Conservation (phyloP, 2,329 filamentous ascomycete genomes). For the Colletotrichum sp. region DNA sequence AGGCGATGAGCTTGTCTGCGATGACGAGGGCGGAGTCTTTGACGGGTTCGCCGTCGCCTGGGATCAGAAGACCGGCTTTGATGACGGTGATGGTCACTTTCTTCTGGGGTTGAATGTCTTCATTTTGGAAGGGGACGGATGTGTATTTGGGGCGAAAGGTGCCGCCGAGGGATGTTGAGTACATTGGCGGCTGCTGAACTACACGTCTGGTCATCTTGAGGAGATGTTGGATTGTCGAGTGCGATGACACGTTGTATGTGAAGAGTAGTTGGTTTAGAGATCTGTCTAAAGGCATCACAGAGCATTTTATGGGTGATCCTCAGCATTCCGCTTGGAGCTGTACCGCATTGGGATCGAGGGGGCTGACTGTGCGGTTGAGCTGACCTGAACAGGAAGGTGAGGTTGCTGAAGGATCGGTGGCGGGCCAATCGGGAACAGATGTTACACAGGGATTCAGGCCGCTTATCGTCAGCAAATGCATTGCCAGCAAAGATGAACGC, state of each 20-base stretch:
- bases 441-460: neutral
- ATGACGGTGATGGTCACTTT: conserved; percentile 30
- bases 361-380: neutral
- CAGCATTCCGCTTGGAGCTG: neutral
- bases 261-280: neutral
- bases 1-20: conserved; percentile 40
- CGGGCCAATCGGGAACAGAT: neutral
- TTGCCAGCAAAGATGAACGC: too few relatives aligned
- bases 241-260: neutral
- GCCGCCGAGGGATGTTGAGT: conserved; percentile 34
- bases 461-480: too few relatives aligned
- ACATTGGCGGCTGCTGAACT: conserved; percentile 22
- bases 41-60: conserved; percentile 47
- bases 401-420: neutral
- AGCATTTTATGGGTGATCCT: neutral
- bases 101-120: conserved; percentile 10
- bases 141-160: conserved; percentile 22
- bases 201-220: conserved; percentile 7
- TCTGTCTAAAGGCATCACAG: neutral
- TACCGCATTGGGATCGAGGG: neutral
- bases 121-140: neutral
- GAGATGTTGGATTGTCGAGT: neutral
- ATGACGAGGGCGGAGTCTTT: conserved; percentile 44
- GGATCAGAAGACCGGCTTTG: conserved; percentile 47
- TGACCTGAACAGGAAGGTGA: neutral